Evolutionary conservation across 1,284 basidiomycete species (phyloP).

Genomic region (Pseudozyma tsukubaensis): DNA sequence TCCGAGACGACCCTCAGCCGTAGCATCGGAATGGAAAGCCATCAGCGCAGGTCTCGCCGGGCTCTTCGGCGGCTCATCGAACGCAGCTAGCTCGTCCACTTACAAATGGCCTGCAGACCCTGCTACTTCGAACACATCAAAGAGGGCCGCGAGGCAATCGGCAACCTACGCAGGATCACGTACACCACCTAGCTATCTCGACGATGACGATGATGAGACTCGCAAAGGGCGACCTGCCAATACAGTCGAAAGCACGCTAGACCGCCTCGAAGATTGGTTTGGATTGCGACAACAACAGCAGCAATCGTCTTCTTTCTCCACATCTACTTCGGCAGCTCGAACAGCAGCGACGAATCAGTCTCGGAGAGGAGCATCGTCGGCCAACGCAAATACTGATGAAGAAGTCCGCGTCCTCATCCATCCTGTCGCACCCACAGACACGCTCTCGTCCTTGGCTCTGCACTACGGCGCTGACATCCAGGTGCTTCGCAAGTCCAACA

Average conservation of each 20-base stretch:
- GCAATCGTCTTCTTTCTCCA: background rate
- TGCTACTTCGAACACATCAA: constrained; percentile 10
- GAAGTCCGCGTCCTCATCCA: constrained; percentile 63
- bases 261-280: constrained; percentile 60
- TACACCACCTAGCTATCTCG: background rate
- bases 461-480: constrained; percentile 65
- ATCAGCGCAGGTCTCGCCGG: constrained; percentile 45
- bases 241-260: constrained; percentile 50
- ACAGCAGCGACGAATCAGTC: constrained; percentile 2
- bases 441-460: constrained; percentile 58
- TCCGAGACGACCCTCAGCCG: constrained; percentile 26
- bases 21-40: constrained; percentile 47
- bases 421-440: constrained; percentile 56
- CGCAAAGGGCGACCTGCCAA: constrained; percentile 21
- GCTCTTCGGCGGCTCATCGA: constrained; percentile 29
- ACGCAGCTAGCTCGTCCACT: constrained; percentile 3
- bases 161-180: constrained; percentile 9
- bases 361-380: background rate
- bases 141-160: constrained; percentile 12
- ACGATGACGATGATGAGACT: constrained; percentile 19
- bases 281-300: constrained; percentile 41
- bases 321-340: background rate
- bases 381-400: constrained; percentile 1
- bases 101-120: constrained; percentile 50
- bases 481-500: constrained; percentile 60